These are phyloP conservation scores for Backusella sp. DNA, from an alignment of 192 early-diverging fungal genomes.

Conservation along the genomic window DNA sequence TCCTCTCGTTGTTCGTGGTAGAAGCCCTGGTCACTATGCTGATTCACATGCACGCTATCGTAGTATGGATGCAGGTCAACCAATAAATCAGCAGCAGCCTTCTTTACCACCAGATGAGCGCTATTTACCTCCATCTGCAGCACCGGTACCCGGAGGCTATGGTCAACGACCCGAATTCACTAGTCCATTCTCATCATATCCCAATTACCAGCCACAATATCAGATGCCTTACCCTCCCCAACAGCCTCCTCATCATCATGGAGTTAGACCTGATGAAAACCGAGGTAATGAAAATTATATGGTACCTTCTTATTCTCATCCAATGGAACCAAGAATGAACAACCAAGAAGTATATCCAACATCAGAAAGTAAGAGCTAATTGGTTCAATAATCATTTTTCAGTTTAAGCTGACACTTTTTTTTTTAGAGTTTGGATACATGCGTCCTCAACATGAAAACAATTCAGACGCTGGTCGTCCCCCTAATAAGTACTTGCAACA, in stretches of 20 bases:
- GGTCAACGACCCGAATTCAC: not conserved
- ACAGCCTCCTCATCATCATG: not conserved
- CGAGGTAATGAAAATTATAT: not conserved
- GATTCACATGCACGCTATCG: constrained; percentile 41
- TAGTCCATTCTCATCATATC: not conserved
- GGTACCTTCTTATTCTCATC: not conserved
- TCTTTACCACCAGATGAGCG: not conserved
- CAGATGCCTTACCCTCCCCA: not conserved
- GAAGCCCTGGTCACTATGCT: constrained; percentile 87
- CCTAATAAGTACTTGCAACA: constrained; percentile 6
- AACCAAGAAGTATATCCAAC: not conserved
- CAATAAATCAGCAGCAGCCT: not conserved
- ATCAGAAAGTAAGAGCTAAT: not conserved
- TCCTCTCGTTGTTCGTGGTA: constrained; percentile 82
- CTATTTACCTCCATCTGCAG: not conserved
- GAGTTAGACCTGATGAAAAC: not conserved
- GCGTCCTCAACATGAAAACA: constrained; percentile 3
- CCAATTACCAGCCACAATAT: not conserved
- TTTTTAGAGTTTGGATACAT: constrained; percentile 4
- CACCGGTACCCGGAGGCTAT: not conserved
- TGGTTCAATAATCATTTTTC: not conserved
- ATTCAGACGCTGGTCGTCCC: constrained; percentile 5
- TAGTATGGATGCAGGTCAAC: constrained; percentile 22
- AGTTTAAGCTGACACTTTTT: not conserved
- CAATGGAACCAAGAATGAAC: not conserved